Conservation (phyloP, 257 asterid species). For the Prunella vulgaris region DNA sequence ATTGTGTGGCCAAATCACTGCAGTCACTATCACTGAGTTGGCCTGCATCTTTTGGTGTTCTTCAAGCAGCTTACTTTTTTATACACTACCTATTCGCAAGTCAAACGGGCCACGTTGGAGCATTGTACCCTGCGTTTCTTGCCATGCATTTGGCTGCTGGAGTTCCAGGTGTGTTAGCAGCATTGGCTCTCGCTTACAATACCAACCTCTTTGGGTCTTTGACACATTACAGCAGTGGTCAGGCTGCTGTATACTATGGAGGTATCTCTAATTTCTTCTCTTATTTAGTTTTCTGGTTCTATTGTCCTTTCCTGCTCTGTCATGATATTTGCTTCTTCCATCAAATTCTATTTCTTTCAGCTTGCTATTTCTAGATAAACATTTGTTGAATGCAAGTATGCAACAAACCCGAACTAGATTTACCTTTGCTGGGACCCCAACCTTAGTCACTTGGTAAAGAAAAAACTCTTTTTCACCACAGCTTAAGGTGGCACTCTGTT, state of each 20-base stretch:
- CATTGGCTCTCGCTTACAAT: conserved; percentile 81
- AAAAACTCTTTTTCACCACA: neutral
- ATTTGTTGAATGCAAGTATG: neutral
- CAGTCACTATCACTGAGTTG: conserved; percentile 76
- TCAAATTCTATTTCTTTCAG: neutral
- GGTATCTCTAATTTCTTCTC: conserved; percentile 36
- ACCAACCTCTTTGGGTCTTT: conserved; percentile 90
- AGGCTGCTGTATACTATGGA: conserved; percentile 95
- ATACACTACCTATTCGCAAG: conserved; percentile 96
- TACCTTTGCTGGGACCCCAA: neutral
- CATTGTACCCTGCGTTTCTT: conserved; percentile 86
- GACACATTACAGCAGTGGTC: conserved; percentile 98
- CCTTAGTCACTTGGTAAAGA: neutral
- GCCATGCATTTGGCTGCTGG: conserved; percentile 95
- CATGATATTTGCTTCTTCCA: neutral
- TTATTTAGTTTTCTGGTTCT: neutral
- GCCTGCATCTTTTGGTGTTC: conserved; percentile 88
- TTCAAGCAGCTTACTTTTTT: conserved; percentile 80
- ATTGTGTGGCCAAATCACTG: conserved; percentile 62
- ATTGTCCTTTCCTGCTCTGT: neutral
- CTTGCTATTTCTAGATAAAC: neutral
- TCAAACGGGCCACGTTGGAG: conserved; percentile 96
- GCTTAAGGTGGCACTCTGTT: too few relatives aligned
- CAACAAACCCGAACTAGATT: neutral
- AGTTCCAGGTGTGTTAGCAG: conserved; percentile 80